Evolutionary conservation across 1,284 basidiomycete species (phyloP).

Genomic region (Malassezia yamatoensis): DNA sequence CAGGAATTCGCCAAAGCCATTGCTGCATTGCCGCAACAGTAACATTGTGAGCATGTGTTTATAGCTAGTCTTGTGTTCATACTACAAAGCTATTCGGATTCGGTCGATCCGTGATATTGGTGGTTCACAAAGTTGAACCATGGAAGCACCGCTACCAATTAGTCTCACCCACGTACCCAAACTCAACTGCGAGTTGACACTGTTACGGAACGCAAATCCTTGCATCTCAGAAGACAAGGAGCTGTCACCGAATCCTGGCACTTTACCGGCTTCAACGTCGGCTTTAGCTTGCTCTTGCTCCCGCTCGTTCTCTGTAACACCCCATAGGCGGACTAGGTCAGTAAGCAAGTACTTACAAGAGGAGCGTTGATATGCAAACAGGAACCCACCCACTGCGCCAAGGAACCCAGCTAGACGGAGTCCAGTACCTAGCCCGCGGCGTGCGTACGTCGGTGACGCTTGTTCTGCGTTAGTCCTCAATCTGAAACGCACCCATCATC

Average conservation of each 20-base stretch:
- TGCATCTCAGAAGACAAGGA: constrained; percentile 78
- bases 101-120: constrained; percentile 27
- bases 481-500: constrained; percentile 26
- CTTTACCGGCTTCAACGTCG: constrained; percentile 23
- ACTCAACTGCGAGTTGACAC: constrained; percentile 66
- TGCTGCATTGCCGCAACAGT: background rate
- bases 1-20: constrained; percentile 15
- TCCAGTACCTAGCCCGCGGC: constrained; percentile 26
- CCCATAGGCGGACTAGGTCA: constrained; percentile 82
- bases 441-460: constrained; percentile 38
- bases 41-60: background rate
- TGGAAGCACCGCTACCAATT: constrained; percentile 30
- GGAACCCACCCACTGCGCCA: constrained; percentile 74
- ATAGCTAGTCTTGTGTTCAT: background rate
- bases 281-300: constrained; percentile 28
- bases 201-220: constrained; percentile 77
- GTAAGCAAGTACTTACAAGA: constrained; percentile 20
- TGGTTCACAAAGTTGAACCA: constrained; percentile 48
- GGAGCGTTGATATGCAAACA: constrained; percentile 76
- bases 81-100: background rate
- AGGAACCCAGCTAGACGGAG: constrained; percentile 37
- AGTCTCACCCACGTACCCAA: constrained; percentile 28
- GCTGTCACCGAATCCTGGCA: constrained; percentile 52
- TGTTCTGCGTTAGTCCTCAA: constrained; percentile 19
- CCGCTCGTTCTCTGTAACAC: constrained; percentile 75